Percentiles rank a stretch among this genome's conserved stretches.
These are phyloP conservation scores for Aspergillus incahuasiensis DNA, from an alignment of 495 filamentous ascomycete species.

Conservation along the genomic window DNA sequence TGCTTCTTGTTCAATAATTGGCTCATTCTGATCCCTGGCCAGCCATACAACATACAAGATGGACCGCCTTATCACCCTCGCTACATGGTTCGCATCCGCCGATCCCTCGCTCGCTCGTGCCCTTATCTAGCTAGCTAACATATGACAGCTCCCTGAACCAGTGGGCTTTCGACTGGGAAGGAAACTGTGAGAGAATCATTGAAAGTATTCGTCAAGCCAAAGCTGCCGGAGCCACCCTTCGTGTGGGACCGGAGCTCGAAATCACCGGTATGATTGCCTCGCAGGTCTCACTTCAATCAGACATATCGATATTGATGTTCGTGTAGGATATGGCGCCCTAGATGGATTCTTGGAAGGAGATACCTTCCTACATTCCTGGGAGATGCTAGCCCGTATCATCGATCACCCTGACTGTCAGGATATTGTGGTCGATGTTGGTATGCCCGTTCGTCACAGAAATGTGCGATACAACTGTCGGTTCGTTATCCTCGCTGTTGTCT, in stretches of 20 bases:
- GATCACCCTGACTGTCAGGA: conserved; percentile 60
- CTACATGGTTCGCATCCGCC: conserved; percentile 32
- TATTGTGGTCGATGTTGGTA: conserved; percentile 76
- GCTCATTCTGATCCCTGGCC: neutral
- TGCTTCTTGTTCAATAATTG: neutral
- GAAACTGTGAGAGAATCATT: conserved; percentile 71
- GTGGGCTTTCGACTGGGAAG: conserved; percentile 76
- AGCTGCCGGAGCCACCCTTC: conserved; percentile 60
- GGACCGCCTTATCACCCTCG: conserved; percentile 38
- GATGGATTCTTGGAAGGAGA: conserved; percentile 58
- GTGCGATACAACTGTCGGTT: conserved; percentile 67
- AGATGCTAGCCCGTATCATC: conserved; percentile 64
- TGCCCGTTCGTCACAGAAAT: conserved; percentile 62
- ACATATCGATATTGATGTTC: neutral
- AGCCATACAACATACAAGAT: conserved; percentile 23
- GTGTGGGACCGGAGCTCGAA: conserved; percentile 73
- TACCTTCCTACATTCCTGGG: conserved; percentile 65
- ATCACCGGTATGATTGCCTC: conserved; percentile 40
- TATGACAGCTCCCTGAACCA: conserved; percentile 36
- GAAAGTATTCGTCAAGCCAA: conserved; percentile 71
- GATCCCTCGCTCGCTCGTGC: neutral
- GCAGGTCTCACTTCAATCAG: neutral
- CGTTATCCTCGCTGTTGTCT: neutral
- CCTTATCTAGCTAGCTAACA: conserved; percentile 9
- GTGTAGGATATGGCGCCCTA: conserved; percentile 63